Percentiles rank a stretch among this genome's conserved stretches.
phyloP scores from a whole-genome alignment of 352 stramenopile species.

The Phytopythium sindhum region DNA sequence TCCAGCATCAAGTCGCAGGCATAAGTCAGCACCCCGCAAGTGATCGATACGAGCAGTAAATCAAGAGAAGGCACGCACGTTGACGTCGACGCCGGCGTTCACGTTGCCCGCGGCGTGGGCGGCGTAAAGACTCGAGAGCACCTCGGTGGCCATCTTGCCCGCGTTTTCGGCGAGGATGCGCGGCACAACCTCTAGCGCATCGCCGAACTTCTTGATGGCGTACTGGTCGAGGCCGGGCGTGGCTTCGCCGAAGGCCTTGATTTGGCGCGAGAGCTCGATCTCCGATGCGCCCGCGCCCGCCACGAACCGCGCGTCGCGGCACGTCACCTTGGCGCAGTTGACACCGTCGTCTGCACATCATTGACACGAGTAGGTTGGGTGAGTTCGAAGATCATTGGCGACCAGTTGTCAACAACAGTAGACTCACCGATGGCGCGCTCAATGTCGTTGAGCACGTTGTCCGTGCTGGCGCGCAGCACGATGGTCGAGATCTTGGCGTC shows the following conservation, averaged over 20 bases:
- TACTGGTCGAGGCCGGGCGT: conserved; percentile 98
- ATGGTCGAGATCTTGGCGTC: conserved; percentile 97
- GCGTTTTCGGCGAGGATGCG: conserved; percentile 98
- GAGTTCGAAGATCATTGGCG: not conserved
- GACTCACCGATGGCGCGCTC: conserved; percentile 91
- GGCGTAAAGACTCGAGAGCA: conserved; percentile 94
- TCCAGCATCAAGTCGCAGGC: conserved; percentile 12
- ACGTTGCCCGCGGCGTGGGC: conserved; percentile 92
- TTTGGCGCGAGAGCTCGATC: conserved; percentile 94
- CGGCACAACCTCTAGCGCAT: conserved; percentile 97
- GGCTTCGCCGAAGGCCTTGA: conserved; percentile 94
- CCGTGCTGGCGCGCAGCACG: conserved; percentile 91
- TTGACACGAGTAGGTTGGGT: not conserved
- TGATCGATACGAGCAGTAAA: conserved; percentile 1
- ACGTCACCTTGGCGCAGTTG: conserved; percentile 95
- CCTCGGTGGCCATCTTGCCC: conserved; percentile 92
- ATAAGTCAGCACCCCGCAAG: conserved; percentile 14
- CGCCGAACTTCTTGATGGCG: conserved; percentile 98
- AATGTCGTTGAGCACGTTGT: conserved; percentile 98
- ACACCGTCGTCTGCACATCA: conserved; percentile 92
- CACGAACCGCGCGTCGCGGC: conserved; percentile 94
- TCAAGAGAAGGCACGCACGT: conserved; percentile 42
- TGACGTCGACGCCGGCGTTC: conserved; percentile 93
- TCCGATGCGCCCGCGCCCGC: conserved; percentile 94
- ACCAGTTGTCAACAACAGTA: not conserved